Conservation (phyloP, 2,329 filamentous ascomycete genomes). For the Xylariaceae sp. region DNA sequence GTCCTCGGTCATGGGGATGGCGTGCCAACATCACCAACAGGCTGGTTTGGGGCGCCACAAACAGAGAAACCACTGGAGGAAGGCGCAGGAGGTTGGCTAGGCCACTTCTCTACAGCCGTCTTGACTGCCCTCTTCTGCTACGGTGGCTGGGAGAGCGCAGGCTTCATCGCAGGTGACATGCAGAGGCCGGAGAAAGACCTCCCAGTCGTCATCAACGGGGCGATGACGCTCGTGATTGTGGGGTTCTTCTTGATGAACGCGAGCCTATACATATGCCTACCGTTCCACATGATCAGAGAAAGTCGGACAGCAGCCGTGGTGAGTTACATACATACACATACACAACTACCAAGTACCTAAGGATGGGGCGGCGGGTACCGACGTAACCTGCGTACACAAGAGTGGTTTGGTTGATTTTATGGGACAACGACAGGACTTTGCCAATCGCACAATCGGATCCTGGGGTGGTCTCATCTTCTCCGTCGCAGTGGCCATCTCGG, state of each 20-base stretch:
- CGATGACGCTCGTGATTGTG: slow-evolving; percentile 37
- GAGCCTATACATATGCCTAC: slow-evolving; percentile 38
- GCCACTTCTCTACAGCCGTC: slow-evolving; percentile 36
- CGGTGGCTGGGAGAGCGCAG: slow-evolving; percentile 40
- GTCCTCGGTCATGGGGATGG: slow-evolving; percentile 33
- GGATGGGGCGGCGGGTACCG: slow-evolving; percentile 16
- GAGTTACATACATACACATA: no score
- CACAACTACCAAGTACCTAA: no score
- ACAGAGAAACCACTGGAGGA: slow-evolving; percentile 10
- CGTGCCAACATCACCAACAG: slow-evolving; percentile 31
- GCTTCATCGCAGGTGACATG: slow-evolving; percentile 29
- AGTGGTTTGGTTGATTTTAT: no score
- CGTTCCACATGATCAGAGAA: slow-evolving; percentile 35
- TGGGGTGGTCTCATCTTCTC: slow-evolving; percentile 36
- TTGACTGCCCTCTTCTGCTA: slow-evolving; percentile 40
- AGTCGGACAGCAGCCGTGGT: slow-evolving; percentile 39
- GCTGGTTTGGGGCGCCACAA: slow-evolving; percentile 25
- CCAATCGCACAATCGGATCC: slow-evolving; percentile 29
- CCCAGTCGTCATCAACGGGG: slow-evolving; percentile 36
- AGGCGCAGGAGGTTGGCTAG: slow-evolving; percentile 34
- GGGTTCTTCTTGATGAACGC: slow-evolving; percentile 39
- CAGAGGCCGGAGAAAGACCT: slow-evolving; percentile 26
- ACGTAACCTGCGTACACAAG: slow-evolving; percentile 8
- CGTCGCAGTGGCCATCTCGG: slow-evolving; percentile 35
- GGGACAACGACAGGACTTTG: slow-evolving; percentile 29